phyloP scores from a whole-genome alignment of 768 basidiomycete genomes.

The Coprinopsis marcescibilis region DNA sequence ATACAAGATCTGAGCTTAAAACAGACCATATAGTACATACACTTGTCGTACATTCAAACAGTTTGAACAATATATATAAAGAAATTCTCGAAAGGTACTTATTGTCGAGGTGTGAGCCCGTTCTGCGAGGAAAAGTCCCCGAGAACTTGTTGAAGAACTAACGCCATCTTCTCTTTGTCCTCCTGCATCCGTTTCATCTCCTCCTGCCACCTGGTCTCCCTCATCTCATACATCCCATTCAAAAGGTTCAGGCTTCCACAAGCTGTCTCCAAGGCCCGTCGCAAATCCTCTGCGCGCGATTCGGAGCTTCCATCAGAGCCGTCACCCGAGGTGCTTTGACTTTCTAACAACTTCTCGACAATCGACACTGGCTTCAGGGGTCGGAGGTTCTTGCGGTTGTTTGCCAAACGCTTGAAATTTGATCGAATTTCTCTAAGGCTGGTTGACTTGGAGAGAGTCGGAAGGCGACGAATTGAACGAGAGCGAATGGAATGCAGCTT shows the following conservation, averaged over 20 bases:
- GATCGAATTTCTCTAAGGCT: slow-evolving; percentile 48
- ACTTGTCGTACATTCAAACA: too few relatives aligned
- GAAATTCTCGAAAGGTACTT: too few relatives aligned
- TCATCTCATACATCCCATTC: slow-evolving; percentile 59
- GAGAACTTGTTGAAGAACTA: slow-evolving; percentile 62
- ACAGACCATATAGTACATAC: too few relatives aligned
- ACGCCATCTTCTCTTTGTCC: slow-evolving; percentile 62
- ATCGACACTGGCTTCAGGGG: slow-evolving; percentile 35
- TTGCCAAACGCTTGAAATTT: slow-evolving; percentile 55
- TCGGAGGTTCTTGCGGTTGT: slow-evolving; percentile 45
- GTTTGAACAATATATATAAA: too few relatives aligned
- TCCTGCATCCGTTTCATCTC: slow-evolving; percentile 62
- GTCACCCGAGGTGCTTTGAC: slow-evolving; percentile 39
- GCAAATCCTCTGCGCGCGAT: slow-evolving; percentile 57
- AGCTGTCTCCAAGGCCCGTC: slow-evolving; percentile 61
- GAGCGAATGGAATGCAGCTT: slow-evolving; percentile 62
- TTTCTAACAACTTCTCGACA: slow-evolving; percentile 43
- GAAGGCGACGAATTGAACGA: slow-evolving; percentile 60
- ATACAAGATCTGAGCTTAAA: too few relatives aligned
- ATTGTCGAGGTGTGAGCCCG: too few relatives aligned
- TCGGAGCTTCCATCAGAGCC: slow-evolving; percentile 52
- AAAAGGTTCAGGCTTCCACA: slow-evolving; percentile 60
- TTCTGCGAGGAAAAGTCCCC: slow-evolving; percentile 27
- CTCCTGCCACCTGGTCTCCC: slow-evolving; percentile 64
- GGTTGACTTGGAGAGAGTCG: slow-evolving; percentile 37